phyloP scores from a whole-genome alignment of 768 basidiomycete genomes.

The Suillus plorans region DNA sequence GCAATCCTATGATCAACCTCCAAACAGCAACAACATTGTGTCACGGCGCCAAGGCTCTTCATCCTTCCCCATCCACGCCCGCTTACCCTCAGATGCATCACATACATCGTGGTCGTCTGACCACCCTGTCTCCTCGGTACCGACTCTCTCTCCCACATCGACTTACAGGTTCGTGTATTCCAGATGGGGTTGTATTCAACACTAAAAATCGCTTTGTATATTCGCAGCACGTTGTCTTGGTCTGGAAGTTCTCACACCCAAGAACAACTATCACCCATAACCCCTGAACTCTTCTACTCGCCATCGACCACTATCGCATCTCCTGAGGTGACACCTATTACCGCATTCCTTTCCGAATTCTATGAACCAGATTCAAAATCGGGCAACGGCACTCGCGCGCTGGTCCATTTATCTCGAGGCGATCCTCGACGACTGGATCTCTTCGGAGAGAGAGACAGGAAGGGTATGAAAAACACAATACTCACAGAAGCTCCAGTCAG shows the following conservation, averaged over 20 bases:
- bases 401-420: neutral
- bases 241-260: slow-evolving; percentile 17
- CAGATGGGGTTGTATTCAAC: neutral
- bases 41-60: neutral
- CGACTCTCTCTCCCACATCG: slow-evolving; percentile 22
- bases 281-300: slow-evolving; percentile 20
- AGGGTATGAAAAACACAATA: neutral
- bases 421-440: neutral
- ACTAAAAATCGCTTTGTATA: neutral
- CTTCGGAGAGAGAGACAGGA: neutral
- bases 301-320: slow-evolving; percentile 10
- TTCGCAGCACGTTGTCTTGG: slow-evolving; percentile 13
- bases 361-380: slow-evolving; percentile 5
- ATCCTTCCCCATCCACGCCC: neutral
- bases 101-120: neutral
- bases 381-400: neutral
- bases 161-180: slow-evolving; percentile 22
- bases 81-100: neutral
- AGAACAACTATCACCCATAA: slow-evolving; percentile 15
- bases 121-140: slow-evolving; percentile 18
- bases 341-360: slow-evolving; percentile 12
- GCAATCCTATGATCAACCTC: neutral
- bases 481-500: neutral
- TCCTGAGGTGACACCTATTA: slow-evolving; percentile 11
- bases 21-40: neutral